These are phyloP conservation scores for Marasmius sp. DNA, from an alignment of 1,284 basidiomycete genomes.

Conservation along the genomic window DNA sequence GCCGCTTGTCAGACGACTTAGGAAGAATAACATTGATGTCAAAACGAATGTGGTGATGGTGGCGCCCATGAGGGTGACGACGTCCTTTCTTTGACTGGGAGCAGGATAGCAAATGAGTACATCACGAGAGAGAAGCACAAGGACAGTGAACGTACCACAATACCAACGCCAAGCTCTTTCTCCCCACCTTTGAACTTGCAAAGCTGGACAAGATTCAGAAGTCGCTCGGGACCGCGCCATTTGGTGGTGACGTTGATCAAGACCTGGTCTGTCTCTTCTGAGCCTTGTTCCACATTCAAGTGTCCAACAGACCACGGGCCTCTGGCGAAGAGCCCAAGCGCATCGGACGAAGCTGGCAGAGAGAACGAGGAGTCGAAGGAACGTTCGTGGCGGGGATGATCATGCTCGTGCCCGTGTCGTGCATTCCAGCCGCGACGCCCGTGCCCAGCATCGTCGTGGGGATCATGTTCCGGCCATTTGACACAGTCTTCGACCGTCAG, in stretches of 20 bases:
- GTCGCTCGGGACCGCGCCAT: slow-evolving; percentile 23
- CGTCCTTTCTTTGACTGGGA: slow-evolving; percentile 3
- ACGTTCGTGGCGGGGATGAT: not conserved
- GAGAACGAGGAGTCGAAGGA: slow-evolving; percentile 24
- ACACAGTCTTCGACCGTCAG: slow-evolving; percentile 7
- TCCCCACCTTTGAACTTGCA: slow-evolving; percentile 31
- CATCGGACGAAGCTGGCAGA: slow-evolving; percentile 35
- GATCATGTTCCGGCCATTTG: slow-evolving; percentile 7
- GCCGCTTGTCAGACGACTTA: slow-evolving; percentile 13
- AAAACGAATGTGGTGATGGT: slow-evolving; percentile 22
- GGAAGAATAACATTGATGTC: slow-evolving; percentile 34
- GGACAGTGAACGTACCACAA: slow-evolving; percentile 36
- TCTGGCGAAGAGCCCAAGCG: slow-evolving; percentile 35
- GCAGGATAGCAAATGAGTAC: not conserved
- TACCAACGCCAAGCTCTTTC: slow-evolving; percentile 37
- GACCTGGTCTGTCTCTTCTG: slow-evolving; percentile 25
- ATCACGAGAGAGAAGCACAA: not conserved
- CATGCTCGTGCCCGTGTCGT: not conserved
- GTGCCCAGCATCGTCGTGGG: not conserved
- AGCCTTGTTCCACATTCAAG: slow-evolving; percentile 30
- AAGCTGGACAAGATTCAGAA: slow-evolving; percentile 32
- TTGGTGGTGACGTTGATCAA: slow-evolving; percentile 32
- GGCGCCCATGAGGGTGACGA: slow-evolving; percentile 7
- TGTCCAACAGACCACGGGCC: slow-evolving; percentile 31
- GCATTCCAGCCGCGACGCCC: too few relatives aligned